phyloP scores from a whole-genome alignment of 345 rosid species.

The Aethionema arabicum region DNA sequence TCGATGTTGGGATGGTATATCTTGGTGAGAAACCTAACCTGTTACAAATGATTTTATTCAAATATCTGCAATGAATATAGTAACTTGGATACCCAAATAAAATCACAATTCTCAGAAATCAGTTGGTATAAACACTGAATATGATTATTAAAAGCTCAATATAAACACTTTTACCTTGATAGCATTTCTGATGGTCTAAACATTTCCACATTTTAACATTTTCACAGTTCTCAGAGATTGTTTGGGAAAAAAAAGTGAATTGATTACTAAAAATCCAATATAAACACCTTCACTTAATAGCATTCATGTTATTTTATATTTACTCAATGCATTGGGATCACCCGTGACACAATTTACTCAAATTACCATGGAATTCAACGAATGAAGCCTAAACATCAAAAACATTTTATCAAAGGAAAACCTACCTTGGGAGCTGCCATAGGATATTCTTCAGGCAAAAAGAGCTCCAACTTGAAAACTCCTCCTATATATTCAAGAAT shows the following conservation, averaged over 20 bases:
- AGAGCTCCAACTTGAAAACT: slow-evolving; percentile 95
- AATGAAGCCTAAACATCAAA: background rate
- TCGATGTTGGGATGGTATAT: slow-evolving; percentile 98
- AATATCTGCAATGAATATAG: slow-evolving; percentile 2
- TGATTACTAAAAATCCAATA: background rate
- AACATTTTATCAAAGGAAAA: background rate
- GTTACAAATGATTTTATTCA: slow-evolving; percentile 27
- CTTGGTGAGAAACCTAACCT: slow-evolving; percentile 98
- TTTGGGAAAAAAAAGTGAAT: too few relatives aligned
- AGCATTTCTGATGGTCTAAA: background rate
- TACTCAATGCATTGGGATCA: background rate
- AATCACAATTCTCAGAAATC: slow-evolving; percentile 1
- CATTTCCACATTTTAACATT: too few relatives aligned
- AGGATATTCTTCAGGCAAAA: slow-evolving; percentile 99
- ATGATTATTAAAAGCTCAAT: background rate
- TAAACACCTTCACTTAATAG: background rate
- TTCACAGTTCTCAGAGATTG: too few relatives aligned
- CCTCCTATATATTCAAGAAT: slow-evolving; percentile 57
- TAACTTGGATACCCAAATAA: background rate
- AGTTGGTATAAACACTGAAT: background rate
- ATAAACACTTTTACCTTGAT: background rate
- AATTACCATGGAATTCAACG: background rate
- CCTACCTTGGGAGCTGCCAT: slow-evolving; percentile 99
- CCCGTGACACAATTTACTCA: background rate
- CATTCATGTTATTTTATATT: too few relatives aligned